Evolutionary conservation across 78 protist species (phyloP), one percentile per base, ranked within the genome.

Genomic region (Dictyostelium intermedium): DNA sequence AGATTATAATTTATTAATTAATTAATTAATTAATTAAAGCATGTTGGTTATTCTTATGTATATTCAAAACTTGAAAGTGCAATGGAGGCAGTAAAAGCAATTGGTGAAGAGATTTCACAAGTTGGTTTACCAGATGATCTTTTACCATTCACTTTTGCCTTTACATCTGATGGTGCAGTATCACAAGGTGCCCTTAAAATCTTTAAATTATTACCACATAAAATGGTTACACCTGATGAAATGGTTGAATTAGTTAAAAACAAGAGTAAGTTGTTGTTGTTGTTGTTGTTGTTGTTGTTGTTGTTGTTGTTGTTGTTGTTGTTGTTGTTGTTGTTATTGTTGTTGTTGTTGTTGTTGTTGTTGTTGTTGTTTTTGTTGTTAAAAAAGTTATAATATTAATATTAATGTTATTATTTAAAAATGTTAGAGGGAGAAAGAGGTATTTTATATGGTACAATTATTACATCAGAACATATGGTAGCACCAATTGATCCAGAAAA

Each of bases 111-210:
- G 30, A 98, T 98, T 63, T 85, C 87, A n/a, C 76, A 85, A 61
- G 63, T 73, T 20, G 99, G 99, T 30, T 91, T 98, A 7, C 98
- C 98, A 8, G 84, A 41, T 30, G 95, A 63, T 3, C 37, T 96
- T 34, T 20, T 73, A n/a, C 99, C 99, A 43, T 56, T 97, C 11
- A 66, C 92, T n/a, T 83, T 95, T 85, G 97, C 84, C 37, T 85
- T 98, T 74, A 97, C 98, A 0, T 97, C 98, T 39, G 87, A 87
- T 77, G 98, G 98, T 78, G 66, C 87, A 5, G 97, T 95, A 30
- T 37, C 97, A 73, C 92, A 84, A 79, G 99, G 98, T 16, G 98
- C 98, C 0, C 96, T 83, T 30, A 91, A 96, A 47, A 95, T 98
- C 27, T 91, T 98, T 39, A 47, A 93, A 23, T 70, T 92, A 14